Evolutionary conservation across 805 yeast genomes (phyloP), one percentile per base, ranked within the genome.

Genomic region (Maudiozyma barnettii): DNA sequence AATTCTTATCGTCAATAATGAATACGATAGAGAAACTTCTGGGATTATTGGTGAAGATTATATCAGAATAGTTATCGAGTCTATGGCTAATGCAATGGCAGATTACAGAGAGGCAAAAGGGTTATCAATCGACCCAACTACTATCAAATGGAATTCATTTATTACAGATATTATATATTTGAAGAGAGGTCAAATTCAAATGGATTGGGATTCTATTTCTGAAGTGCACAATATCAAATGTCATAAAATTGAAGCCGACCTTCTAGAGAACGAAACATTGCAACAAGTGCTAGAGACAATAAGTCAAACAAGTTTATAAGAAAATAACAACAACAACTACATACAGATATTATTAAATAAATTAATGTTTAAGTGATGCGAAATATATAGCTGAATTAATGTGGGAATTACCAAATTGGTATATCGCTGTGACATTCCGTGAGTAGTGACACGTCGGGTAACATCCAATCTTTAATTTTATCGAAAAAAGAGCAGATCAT

Each of bases 251-350:
- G 54, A 60, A 18, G 60, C 59, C 3, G 53, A 53, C 36, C 49
- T 49, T 41, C 40, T 63, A 43, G 60, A 58, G 31, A 59, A 55
- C 44, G 59, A 58, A 3, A 41, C 49, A 29, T 45, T 63, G 38
- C 56, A 49, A 43, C 33, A 38, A 14, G 43, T 44, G 4, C 30
- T 48, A 20, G 42, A 41, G 12, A 23, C 30, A 29, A 49, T 47
- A 13, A 18, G 33, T 16, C 14, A 21, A 7, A 4, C 20, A 13
- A 33, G 36, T 33, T 33, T 33, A 14, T 33, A 33, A 91, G 91
- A 75, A n/a, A n/a, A n/a, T n/a, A n/a, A 91, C 98, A 66, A 90
- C 84, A 73, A 91, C 91, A 71, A 91, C 98, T 60, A 98, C 98
- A 67, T 97, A 26, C 10, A 26, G 10, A 26, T n/a, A n/a, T n/a